Evolutionary conservation across 352 stramenopile species (phyloP), one percentile per base, ranked within the genome.

Genomic region (Pythium brachiatum): DNA sequence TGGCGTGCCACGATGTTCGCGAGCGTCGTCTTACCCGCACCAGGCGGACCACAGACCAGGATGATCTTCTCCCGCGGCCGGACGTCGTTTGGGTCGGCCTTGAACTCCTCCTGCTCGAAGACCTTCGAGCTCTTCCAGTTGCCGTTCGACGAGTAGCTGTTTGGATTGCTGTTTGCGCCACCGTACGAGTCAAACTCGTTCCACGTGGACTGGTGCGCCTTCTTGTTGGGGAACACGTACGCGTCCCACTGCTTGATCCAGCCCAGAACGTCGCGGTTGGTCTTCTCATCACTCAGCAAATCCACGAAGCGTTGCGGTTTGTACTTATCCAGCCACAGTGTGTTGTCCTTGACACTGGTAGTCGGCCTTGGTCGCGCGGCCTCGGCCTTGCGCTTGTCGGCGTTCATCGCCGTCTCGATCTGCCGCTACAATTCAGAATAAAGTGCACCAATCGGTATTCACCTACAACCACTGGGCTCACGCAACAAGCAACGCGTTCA

Each of bases 291-390:
- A 25, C 91, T 98, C 15, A 99, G 73, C 31, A 99, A 71, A 71
- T 99, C 88, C 15, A 96, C 78, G 61, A 98, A 99, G 41, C 79
- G 81, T 34, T 87, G 74, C 2, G 97, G 97, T 18, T 93, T 91
- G 83, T 99, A 99, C 68, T 98, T 99, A 69, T 99, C 95, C 12
- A 99, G 83, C 97, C 97, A 99, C 23, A 99, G 73, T 41, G 78
- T 72, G 16, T 68, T 61, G 23, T 75, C 66, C 21, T 75, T 72
- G 3, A 23, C 12, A 2, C 12, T 31, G 1, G 21, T 36, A 23
- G 16, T 34, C 13, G 9, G 27, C 7, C 15, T 23, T 2, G 20
- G 23, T 32, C 13, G 43, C 32, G 25, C 23, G 32, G 62, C 36
- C 50, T 62, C 39, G 8, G 53, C 43, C 20, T 73, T 53, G 12